These are phyloP conservation scores for Mrakia frigida DNA, from an alignment of 768 basidiomycete species.

Conservation along the genomic window DNA sequence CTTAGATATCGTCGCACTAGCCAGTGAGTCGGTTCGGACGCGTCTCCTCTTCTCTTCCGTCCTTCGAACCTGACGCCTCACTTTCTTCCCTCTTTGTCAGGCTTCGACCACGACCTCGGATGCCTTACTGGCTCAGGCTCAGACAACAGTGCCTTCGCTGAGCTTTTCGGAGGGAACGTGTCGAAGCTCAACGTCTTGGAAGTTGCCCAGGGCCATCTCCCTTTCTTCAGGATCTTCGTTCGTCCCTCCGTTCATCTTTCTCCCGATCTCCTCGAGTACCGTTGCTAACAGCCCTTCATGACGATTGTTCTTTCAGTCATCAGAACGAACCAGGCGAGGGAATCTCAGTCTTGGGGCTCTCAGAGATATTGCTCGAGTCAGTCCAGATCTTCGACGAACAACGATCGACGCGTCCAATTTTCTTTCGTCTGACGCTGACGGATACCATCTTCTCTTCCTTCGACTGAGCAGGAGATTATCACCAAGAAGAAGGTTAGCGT, in stretches of 20 bases:
- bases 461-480: neutral
- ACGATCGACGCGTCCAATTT: too few relatives aligned
- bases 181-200: neutral
- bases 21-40: constrained; percentile 46
- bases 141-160: neutral
- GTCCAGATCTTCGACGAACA: too few relatives aligned
- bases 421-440: neutral
- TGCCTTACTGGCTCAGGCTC: neutral
- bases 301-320: too few relatives aligned
- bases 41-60: neutral
- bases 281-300: too few relatives aligned
- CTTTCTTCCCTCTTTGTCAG: neutral
- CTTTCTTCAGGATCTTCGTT: neutral
- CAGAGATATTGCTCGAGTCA: too few relatives aligned
- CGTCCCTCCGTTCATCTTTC: too few relatives aligned
- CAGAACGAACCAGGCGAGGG: too few relatives aligned
- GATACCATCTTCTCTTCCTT: neutral
- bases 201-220: neutral
- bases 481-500: neutral
- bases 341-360: too few relatives aligned
- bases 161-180: neutral
- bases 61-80: neutral
- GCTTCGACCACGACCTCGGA: neutral
- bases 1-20: constrained; percentile 70
- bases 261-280: too few relatives aligned